A percentile compares a stretch with the other conserved stretches of the same genome.
These are phyloP conservation scores for Aspergillus sp. DNA, from an alignment of 2,329 filamentous ascomycete genomes.

Conservation along the genomic window DNA sequence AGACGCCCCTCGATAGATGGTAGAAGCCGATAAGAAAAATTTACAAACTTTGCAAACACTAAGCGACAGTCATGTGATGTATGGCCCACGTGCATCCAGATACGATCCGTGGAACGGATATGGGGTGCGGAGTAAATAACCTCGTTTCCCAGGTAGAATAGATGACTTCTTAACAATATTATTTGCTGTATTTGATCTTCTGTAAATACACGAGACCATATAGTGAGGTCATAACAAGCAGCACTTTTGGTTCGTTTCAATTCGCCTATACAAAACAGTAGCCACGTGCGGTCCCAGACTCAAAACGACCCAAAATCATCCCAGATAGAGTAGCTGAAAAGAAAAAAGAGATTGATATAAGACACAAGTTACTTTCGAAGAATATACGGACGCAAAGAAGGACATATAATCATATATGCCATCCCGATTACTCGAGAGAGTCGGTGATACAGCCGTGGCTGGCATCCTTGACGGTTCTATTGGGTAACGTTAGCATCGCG, in stretches of 20 bases:
- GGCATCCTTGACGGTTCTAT: conserved; percentile 46
- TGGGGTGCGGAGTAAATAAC: too few relatives aligned
- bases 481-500: neutral
- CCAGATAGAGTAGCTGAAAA: conserved; percentile 1
- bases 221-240: neutral
- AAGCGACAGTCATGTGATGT: conserved; percentile 9
- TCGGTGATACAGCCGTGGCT: conserved; percentile 54
- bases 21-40: conserved; percentile 1
- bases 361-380: neutral
- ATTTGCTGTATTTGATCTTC: neutral
- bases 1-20: neutral
- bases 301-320: conserved; percentile 5
- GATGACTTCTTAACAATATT: neutral
- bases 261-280: conserved; percentile 5
- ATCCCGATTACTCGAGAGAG: conserved; percentile 33
- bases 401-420: conserved; percentile 12
- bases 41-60: conserved; percentile 8
- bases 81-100: neutral
- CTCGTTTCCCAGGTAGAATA: too few relatives aligned
- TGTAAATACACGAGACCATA: neutral
- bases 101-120: neutral
- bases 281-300: neutral
- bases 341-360: neutral
- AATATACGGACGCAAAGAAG: conserved; percentile 15
- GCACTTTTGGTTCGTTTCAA: conserved; percentile 3